A percentile compares a stretch with the other conserved stretches of the same genome.
phyloP scores from a whole-genome alignment of 495 filamentous ascomycete species.

The Xylaria grammica region DNA sequence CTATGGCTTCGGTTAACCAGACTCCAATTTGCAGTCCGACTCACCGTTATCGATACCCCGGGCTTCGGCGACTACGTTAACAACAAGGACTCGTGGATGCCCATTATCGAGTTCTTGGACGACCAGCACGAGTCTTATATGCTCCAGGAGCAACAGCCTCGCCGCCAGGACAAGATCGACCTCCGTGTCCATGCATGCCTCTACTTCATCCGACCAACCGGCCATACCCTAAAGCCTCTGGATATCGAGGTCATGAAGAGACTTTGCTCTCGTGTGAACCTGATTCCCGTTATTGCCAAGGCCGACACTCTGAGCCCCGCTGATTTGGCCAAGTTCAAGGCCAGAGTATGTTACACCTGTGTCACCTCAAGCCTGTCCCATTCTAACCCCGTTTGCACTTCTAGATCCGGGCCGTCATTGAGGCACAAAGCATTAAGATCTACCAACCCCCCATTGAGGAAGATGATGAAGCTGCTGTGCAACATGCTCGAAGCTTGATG shows the following conservation, averaged over 20 bases:
- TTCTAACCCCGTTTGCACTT: slow-evolving; percentile 31
- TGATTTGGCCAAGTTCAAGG: slow-evolving; percentile 91
- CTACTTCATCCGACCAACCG: slow-evolving; percentile 98
- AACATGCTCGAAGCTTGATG: slow-evolving; percentile 92
- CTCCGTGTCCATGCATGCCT: slow-evolving; percentile 97
- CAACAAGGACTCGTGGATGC: slow-evolving; percentile 99
- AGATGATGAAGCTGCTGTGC: slow-evolving; percentile 93
- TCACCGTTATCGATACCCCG: slow-evolving; percentile 98
- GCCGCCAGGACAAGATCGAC: slow-evolving; percentile 97
- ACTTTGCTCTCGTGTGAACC: slow-evolving; percentile 93
- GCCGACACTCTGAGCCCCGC: slow-evolving; percentile 94
- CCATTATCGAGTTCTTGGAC: slow-evolving; percentile 99
- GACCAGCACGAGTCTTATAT: slow-evolving; percentile 99
- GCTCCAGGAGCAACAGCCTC: slow-evolving; percentile 99
- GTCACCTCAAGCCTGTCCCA: not conserved
- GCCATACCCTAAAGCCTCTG: slow-evolving; percentile 96
- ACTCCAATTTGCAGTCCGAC: slow-evolving; percentile 68
- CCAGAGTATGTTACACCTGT: slow-evolving; percentile 66
- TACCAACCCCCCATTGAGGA: slow-evolving; percentile 97
- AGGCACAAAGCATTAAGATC: slow-evolving; percentile 99
- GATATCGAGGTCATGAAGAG: slow-evolving; percentile 99
- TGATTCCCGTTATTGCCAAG: slow-evolving; percentile 98
- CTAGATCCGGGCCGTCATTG: slow-evolving; percentile 91
- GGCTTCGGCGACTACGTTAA: slow-evolving; percentile 99
- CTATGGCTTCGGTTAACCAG: slow-evolving; percentile 10